These are phyloP conservation scores for Theileria annulata DNA, from an alignment of 169 alveolate species.

Conservation along the genomic window DNA sequence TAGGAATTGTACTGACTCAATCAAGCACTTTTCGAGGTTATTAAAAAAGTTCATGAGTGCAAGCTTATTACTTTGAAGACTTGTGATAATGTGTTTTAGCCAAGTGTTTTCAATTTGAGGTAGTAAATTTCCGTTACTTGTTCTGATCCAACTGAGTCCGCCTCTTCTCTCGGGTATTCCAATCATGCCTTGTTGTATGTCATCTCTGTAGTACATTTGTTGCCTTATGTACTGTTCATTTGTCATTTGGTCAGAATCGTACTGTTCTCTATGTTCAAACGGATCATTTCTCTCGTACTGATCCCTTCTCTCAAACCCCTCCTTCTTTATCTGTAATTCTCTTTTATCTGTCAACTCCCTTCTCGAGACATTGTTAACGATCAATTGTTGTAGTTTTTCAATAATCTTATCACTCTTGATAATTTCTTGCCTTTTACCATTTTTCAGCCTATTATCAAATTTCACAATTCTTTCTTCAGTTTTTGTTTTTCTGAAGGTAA, in stretches of 20 bases:
- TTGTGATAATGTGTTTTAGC: slow-evolving; percentile 68
- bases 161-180: slow-evolving; percentile 69
- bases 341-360: neutral
- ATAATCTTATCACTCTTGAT: neutral
- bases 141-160: slow-evolving; percentile 72
- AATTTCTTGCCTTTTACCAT: neutral
- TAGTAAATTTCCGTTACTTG: slow-evolving; percentile 52
- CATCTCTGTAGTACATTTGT: slow-evolving; percentile 11
- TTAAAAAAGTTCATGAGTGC: slow-evolving; percentile 62
- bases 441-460: neutral
- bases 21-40: slow-evolving; percentile 64
- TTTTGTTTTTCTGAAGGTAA: neutral
- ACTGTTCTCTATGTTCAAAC: neutral
- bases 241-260: neutral
- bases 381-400: neutral
- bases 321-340: neutral
- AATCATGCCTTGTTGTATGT: neutral
- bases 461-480: neutral
- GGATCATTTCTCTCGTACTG: neutral
- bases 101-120: slow-evolving; percentile 78
- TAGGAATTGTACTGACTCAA: slow-evolving; percentile 71
- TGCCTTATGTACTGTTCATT: neutral
- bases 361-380: neutral
- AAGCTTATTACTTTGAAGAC: slow-evolving; percentile 59
- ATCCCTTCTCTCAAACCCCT: neutral